Evolutionary conservation across 345 rosid species (phyloP).

Genomic region (Geranium brycei): DNA sequence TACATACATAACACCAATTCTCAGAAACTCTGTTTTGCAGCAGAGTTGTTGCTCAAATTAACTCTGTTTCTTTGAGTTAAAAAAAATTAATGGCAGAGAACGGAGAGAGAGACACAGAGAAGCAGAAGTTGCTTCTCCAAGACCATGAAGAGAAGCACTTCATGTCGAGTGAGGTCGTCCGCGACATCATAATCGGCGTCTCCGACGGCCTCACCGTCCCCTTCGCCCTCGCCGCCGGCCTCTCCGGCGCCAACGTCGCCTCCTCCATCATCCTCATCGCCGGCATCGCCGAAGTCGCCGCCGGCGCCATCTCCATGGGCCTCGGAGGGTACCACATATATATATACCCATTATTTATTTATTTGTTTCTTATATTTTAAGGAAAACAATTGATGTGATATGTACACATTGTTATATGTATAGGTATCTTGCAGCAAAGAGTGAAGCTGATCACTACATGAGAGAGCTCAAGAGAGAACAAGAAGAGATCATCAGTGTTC

Average conservation of each 20-base stretch:
- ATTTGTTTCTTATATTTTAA: background rate
- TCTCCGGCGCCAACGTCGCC: constrained; percentile 82
- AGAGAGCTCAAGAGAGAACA: constrained; percentile 67
- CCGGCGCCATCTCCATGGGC: constrained; percentile 96
- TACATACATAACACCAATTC: too few species aligned
- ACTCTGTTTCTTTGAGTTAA: background rate
- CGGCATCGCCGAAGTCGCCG: constrained; percentile 85
- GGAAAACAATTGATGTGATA: background rate
- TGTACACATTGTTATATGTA: background rate
- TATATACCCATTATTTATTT: too few species aligned
- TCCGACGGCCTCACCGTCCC: constrained; percentile 96
- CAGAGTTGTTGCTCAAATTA: background rate
- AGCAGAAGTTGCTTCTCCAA: constrained; percentile 37
- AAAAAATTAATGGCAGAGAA: constrained; percentile 10
- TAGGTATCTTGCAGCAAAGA: constrained; percentile 80
- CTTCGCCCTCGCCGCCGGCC: constrained; percentile 90
- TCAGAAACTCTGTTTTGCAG: too few species aligned
- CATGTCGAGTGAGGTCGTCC: constrained; percentile 79
- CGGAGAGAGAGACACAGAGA: constrained; percentile 10
- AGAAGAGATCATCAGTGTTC: constrained; percentile 64
- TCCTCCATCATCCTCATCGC: constrained; percentile 82
- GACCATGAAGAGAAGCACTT: constrained; percentile 79
- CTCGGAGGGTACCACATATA: constrained; percentile 56
- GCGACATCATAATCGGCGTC: constrained; percentile 90
- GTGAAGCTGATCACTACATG: constrained; percentile 76